Base-by-base conservation (phyloP, 768 basidiomycete species). In the Tulasnella sp. region DNA sequence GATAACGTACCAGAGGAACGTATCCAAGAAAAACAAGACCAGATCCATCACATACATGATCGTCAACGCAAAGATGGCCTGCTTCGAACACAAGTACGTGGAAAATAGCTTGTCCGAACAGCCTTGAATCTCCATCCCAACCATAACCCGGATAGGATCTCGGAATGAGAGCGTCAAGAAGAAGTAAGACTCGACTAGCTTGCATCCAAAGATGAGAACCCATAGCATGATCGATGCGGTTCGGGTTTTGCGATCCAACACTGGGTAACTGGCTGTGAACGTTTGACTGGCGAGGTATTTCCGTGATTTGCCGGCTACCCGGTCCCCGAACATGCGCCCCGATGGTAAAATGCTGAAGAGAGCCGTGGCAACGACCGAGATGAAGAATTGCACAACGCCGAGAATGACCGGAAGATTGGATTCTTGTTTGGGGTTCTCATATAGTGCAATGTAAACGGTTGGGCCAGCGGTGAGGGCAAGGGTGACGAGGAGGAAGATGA, bases 21-120 rank as follows among this genome's bases (percentile, higher is more conserved):
- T 99, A 88, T 99, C 98, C 86, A 99, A 89, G 91, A 99, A 99
- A 91, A 95, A 99, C 72, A 99, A 90, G 76, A 93, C 92, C 73
- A 99, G 88, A 85, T 99, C 98, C 97, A 99, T 98, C 88, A 98
- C 88, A 85, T 96, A 99, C 97, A 98, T 99, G 89, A 98, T 94
- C 79, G 98, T 92, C 85, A 99, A 87, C 12, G 97, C 93, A 87
- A 99, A 98, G 4, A 94, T 95, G 1, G 96, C 94, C 83, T 99
- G 98, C 85, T 98, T 97, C 74, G 89, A 88, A 87, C 98, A 99
- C 22, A 99, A 90, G 12, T 88, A 89, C 83, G 89, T 88, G 22
- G 96, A 97, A 81, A 98, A 96, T 86, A 91, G 92, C 86, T 91
- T 93, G 89, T 98, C 96, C 76, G 84, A 89, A 87, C 98, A 99